Evolutionary conservation across 1,284 basidiomycete species (phyloP).

Genomic region (Puccinia polysora): DNA sequence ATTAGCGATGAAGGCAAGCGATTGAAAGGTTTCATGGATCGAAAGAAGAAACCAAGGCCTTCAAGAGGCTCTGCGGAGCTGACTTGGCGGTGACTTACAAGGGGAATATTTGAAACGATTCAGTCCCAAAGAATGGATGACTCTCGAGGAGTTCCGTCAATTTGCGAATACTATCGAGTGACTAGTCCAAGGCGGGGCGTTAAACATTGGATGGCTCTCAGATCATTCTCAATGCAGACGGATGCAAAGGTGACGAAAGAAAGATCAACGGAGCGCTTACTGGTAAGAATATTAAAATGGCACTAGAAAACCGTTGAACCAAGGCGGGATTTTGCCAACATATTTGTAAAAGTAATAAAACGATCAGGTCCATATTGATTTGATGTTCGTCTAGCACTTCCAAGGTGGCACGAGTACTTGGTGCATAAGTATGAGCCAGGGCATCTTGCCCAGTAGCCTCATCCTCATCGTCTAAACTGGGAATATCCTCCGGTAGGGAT

Average conservation of each 20-base stretch:
- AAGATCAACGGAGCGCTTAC: conserved; percentile 55
- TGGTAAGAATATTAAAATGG: conserved; percentile 88
- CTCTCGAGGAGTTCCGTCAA: conserved; percentile 75
- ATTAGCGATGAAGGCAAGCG: neutral
- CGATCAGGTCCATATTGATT: conserved; percentile 83
- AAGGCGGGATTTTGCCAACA: conserved; percentile 67
- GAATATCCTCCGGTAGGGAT: conserved; percentile 14
- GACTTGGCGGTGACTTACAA: no score
- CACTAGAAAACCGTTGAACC: conserved; percentile 63
- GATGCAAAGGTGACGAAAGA: neutral
- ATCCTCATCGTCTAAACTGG: conserved; percentile 38
- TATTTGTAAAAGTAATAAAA: conserved; percentile 78
- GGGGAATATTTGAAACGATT: conserved; percentile 73
- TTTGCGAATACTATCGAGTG: conserved; percentile 70
- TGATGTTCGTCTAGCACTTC: conserved; percentile 81
- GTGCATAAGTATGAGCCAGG: conserved; percentile 52
- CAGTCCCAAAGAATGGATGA: conserved; percentile 69
- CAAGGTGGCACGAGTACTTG: conserved; percentile 70
- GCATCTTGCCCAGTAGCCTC: conserved; percentile 3
- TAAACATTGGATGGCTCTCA: no score
- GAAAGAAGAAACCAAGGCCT: conserved; percentile 48
- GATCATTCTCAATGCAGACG: no score
- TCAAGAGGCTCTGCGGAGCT: no score
- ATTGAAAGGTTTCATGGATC: conserved; percentile 76
- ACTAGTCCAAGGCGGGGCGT: no score